Percentiles rank a stretch among this genome's conserved stretches.
These are phyloP conservation scores for Haberlea rhodopensis DNA, from an alignment of 257 asterid species.

Conservation along the genomic window DNA sequence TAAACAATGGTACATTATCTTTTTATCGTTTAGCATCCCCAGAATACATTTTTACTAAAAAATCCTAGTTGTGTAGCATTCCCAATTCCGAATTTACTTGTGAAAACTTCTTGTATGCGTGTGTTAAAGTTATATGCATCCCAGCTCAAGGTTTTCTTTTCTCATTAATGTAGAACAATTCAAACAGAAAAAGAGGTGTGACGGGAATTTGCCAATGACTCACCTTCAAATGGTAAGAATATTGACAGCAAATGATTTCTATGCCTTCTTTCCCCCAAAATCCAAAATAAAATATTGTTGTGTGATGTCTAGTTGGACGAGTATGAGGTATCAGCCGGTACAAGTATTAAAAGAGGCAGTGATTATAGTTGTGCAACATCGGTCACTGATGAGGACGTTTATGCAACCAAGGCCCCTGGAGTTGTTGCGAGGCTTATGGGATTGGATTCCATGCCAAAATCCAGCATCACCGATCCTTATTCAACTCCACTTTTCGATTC, in stretches of 20 bases:
- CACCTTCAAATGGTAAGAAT: constrained; percentile 54
- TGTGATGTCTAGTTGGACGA: constrained; percentile 48
- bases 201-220: constrained; percentile 64
- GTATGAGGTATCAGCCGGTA: constrained; percentile 46
- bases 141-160: constrained; percentile 3
- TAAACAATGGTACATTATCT: background rate
- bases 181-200: constrained; percentile 80
- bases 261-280: background rate
- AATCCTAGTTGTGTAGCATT: background rate
- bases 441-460: constrained; percentile 74
- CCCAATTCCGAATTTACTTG: background rate
- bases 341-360: constrained; percentile 64
- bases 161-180: constrained; percentile 56
- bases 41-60: background rate
- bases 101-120: background rate
- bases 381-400: constrained; percentile 66
- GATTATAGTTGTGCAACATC: constrained; percentile 83
- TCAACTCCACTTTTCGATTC: constrained; percentile 55
- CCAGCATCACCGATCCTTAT: constrained; percentile 43
- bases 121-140: no score
- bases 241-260: background rate
- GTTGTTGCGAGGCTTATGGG: constrained; percentile 98
- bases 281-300: background rate
- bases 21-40: background rate
- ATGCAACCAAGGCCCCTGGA: constrained; percentile 56